Evolutionary conservation across 2,329 filamentous ascomycete genomes (phyloP), one percentile per base, ranked within the genome.

Genomic region (Diaporthe batatas): DNA sequence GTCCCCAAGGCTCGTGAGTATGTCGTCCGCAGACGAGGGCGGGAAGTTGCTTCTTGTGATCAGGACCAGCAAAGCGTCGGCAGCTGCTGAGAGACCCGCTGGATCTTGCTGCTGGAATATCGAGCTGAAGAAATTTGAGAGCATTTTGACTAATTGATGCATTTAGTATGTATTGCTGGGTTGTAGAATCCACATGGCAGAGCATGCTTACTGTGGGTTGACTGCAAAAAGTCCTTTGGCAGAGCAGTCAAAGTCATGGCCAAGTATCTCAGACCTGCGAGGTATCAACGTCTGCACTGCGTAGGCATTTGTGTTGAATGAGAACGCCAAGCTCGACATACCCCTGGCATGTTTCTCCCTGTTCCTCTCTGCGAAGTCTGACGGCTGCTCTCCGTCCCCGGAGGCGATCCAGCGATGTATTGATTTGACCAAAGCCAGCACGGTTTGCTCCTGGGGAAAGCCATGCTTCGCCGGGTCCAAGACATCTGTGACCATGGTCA

Each of bases 191-290:
- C 44, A 3, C 8, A 58, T 32, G 32, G 6, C 4, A 18, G n/a
- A 62, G 7, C 18, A 70, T 25, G 71, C 72, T 73, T 79, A 87
- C 86, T 81, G 80, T 90, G 88, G 64, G 87, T 87, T 6, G 83
- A 78, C 69, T 85, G 88, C 42, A 91, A 78, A 18, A 84, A 78
- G 58, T 84, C 83, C 14, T 80, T 79, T 11, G 83, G 83, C 18
- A 91, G 77, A n/a, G 83, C 82, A 62, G 86, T 82, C 18, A 91
- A 79, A 0, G 89, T 90, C 29, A 81, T 81, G 1, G 89, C 87
- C 36, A 91, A 81, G 74, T 90, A 91, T n/a, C 86, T 85, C 64
- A 91, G 78, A 8, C 89, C 89, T 88, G 53, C 18, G 44, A 23
- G 57, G 34, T 21, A 68, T 77, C 54, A 77, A 67, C n/a, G 62